A percentile compares a stretch with the other conserved stretches of the same genome.
These are phyloP conservation scores for Colletotrichum sp. DNA, from an alignment of 2,329 filamentous ascomycete species.

Conservation along the genomic window DNA sequence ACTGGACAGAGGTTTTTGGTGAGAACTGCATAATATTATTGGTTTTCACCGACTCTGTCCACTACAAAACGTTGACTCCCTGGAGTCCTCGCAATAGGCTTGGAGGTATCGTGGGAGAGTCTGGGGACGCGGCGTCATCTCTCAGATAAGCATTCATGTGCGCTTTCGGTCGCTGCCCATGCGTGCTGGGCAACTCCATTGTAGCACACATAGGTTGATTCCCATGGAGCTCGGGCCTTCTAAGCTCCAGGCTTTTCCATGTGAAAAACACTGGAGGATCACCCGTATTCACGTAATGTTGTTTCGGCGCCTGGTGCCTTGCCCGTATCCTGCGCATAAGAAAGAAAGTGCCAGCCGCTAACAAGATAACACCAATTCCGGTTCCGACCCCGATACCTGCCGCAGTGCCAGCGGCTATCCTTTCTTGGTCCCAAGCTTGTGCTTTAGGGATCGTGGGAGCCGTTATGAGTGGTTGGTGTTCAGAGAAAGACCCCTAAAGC, in stretches of 20 bases:
- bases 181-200: neutral
- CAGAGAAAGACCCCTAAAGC: neutral
- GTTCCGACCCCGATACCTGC: neutral
- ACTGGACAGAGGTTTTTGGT: neutral
- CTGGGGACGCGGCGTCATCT: neutral
- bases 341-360: neutral
- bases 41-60: accelerated
- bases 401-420: neutral
- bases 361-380: neutral
- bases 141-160: neutral
- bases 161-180: neutral
- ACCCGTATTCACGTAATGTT: neutral
- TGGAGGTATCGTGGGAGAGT: neutral
- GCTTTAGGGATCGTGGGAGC: neutral
- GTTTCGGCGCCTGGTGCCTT: neutral
- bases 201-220: neutral
- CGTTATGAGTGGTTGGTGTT: neutral
- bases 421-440: neutral
- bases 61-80: neutral
- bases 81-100: neutral
- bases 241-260: neutral
- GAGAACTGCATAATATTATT: neutral
- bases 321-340: neutral
- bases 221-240: neutral
- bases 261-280: neutral